These are phyloP conservation scores for Globisporangium solare DNA, from an alignment of 352 stramenopile genomes.

Conservation along the genomic window DNA sequence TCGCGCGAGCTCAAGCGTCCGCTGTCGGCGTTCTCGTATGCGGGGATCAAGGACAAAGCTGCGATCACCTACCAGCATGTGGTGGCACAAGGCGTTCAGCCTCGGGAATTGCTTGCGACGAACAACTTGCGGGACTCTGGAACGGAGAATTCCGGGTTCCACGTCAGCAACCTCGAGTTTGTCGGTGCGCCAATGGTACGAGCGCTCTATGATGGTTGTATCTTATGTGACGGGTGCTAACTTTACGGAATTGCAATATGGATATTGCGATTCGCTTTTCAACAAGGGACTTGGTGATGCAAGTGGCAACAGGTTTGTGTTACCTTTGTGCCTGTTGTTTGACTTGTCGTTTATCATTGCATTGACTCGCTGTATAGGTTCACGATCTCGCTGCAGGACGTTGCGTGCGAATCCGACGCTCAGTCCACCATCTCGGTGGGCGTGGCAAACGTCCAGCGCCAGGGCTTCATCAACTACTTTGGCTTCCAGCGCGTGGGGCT, in stretches of 20 bases:
- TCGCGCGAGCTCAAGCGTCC: constrained; percentile 34
- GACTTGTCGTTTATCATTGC: background rate
- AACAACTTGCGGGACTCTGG: constrained; percentile 18
- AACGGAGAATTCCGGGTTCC: constrained; percentile 14
- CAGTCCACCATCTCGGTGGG: constrained; percentile 16
- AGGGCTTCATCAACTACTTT: constrained; percentile 81
- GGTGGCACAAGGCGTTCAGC: constrained; percentile 39
- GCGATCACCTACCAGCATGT: constrained; percentile 69
- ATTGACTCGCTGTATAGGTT: constrained; percentile 22
- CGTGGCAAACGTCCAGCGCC: constrained; percentile 25
- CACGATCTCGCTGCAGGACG: constrained; percentile 38
- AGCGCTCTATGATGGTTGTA: background rate
- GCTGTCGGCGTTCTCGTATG: constrained; percentile 53
- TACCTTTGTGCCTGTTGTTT: background rate
- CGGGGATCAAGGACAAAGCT: constrained; percentile 74
- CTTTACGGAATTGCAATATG: background rate
- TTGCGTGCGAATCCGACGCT: constrained; percentile 21
- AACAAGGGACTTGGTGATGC: constrained; percentile 39
- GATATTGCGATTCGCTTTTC: background rate
- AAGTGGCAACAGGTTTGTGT: constrained; percentile 41
- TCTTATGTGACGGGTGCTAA: background rate
- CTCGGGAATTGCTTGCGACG: constrained; percentile 35
- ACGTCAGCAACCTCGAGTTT: constrained; percentile 52
- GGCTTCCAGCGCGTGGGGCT: constrained; percentile 72
- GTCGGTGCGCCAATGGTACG: constrained; percentile 42